phyloP scores from a whole-genome alignment of 306 rosid species.

The Vigna trinervia region DNA sequence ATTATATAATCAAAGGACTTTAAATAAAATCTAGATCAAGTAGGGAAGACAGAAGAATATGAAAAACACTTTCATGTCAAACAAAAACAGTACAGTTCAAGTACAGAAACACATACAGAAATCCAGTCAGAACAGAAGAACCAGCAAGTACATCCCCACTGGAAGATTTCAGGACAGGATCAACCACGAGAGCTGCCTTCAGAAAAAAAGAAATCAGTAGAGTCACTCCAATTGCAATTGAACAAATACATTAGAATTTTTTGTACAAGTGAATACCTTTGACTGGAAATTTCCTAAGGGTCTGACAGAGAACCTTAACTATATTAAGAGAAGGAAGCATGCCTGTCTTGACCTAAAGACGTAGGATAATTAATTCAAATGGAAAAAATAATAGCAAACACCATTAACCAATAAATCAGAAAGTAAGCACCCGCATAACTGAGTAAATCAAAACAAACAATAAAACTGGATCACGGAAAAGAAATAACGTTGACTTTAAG shows the following conservation, averaged over 20 bases:
- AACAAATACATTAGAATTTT: constrained; percentile 28
- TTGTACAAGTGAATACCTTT: constrained; percentile 62
- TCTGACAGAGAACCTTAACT: constrained; percentile 66
- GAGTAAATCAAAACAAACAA: not conserved
- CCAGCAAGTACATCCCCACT: constrained; percentile 84
- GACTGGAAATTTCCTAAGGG: constrained; percentile 73
- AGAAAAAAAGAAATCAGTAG: constrained; percentile 49
- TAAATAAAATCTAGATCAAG: not conserved
- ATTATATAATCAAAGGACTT: not conserved
- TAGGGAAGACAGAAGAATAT: not conserved
- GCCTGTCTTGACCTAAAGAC: constrained; percentile 85
- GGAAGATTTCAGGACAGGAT: constrained; percentile 96
- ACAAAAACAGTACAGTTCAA: constrained; percentile 30
- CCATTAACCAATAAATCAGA: constrained; percentile 11
- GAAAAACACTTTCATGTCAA: constrained; percentile 18
- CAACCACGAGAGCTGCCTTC: constrained; percentile 95
- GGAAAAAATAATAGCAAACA: constrained; percentile 16
- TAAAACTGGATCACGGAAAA: not conserved
- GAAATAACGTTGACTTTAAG: not conserved
- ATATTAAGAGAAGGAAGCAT: constrained; percentile 77
- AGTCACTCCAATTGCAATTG: constrained; percentile 34
- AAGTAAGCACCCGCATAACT: constrained; percentile 14
- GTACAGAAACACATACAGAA: constrained; percentile 60
- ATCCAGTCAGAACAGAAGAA: constrained; percentile 71
- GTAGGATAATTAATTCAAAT: constrained; percentile 41